Conservation (phyloP, 331 rosid species). For the Pyrus hybrid region DNA sequence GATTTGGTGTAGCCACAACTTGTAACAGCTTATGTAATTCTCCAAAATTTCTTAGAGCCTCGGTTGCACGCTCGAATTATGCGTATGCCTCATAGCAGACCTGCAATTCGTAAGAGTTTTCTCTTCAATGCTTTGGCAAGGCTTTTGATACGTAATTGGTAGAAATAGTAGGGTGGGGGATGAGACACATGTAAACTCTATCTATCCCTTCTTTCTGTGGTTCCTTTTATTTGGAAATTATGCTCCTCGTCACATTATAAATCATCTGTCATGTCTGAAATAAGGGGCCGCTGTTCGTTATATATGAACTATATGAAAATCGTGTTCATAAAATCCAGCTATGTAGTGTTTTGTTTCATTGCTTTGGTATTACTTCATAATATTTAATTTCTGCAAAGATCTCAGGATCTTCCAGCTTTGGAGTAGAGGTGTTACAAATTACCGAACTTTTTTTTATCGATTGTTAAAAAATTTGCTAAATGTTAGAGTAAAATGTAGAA, state of each 20-base stretch:
- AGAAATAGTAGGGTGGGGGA: conserved; percentile 9
- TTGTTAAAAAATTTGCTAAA: too few species aligned
- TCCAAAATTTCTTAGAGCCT: conserved; percentile 1
- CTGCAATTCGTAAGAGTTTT: conserved; percentile 5
- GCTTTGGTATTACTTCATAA: background rate
- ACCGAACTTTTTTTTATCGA: too few species aligned
- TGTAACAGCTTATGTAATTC: conserved; percentile 9
- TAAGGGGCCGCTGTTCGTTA: background rate
- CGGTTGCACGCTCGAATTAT: background rate
- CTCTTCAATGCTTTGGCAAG: conserved; percentile 2
- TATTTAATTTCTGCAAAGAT: background rate
- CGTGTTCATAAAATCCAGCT: background rate
- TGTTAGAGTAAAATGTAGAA: too few species aligned
- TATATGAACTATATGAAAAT: background rate
- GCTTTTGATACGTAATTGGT: conserved; percentile 1
- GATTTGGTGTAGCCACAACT: conserved; percentile 13
- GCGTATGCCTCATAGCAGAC: conserved; percentile 11
- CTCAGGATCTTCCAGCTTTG: background rate
- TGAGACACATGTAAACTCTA: conserved; percentile 1
- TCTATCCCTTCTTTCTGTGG: background rate
- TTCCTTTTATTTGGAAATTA: background rate
- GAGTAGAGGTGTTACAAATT: too few species aligned
- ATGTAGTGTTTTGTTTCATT: too few species aligned
- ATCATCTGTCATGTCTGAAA: background rate
- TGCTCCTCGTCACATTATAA: background rate